phyloP scores from a whole-genome alignment of 257 asterid genomes.

The Osmanthus fragrans region DNA sequence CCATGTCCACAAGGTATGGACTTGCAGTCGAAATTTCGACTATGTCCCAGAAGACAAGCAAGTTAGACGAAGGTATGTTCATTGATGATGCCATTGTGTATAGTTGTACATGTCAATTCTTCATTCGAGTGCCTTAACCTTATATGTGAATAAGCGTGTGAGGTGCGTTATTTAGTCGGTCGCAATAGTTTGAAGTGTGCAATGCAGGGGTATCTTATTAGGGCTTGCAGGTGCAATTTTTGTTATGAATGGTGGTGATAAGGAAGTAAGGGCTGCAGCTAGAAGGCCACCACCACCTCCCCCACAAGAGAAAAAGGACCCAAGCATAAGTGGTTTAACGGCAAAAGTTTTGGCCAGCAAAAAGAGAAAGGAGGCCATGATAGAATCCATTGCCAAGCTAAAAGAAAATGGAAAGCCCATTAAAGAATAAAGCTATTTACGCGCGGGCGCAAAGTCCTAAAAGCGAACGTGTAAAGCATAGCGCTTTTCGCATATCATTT shows the following conservation, averaged over 20 bases:
- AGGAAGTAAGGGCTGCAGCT: conserved; percentile 52
- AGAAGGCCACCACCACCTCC: conserved; percentile 91
- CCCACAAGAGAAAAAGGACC: conserved; percentile 75
- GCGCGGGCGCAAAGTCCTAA: no score
- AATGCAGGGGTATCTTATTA: conserved; percentile 58
- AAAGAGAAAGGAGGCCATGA: conserved; percentile 91
- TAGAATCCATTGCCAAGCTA: conserved; percentile 55
- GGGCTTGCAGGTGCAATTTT: conserved; percentile 48
- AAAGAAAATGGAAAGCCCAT: conserved; percentile 61
- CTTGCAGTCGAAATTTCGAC: conserved; percentile 24
- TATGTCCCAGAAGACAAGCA: conserved; percentile 21
- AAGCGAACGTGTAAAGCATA: no score
- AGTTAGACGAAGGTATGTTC: conserved; percentile 52
- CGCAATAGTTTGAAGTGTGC: neutral
- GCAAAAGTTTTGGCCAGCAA: conserved; percentile 84
- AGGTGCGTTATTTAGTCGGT: neutral
- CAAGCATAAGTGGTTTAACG: conserved; percentile 57
- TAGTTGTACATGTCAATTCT: neutral
- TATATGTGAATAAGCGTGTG: no score
- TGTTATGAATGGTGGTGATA: conserved; percentile 36
- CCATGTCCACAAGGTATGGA: conserved; percentile 18
- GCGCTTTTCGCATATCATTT: no score
- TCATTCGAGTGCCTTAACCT: neutral
- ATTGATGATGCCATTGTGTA: neutral
- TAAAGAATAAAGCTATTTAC: conserved; percentile 26